Percentiles rank a stretch among this genome's conserved stretches.
Evolutionary conservation across 306 rosid genomes (phyloP).

Genomic region (Ceratonia siliqua): DNA sequence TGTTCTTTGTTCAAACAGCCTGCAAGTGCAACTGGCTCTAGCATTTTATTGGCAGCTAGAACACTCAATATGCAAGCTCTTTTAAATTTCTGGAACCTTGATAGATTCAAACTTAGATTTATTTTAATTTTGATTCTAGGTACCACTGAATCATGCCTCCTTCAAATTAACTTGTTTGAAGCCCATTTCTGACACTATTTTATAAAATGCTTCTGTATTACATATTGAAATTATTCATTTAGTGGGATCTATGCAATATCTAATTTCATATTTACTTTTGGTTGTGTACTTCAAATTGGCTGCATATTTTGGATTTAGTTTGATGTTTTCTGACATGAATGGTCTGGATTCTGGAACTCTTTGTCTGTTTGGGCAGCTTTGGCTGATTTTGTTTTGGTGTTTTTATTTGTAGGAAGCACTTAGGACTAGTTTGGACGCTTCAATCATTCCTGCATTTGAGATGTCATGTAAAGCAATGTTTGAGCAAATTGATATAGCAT

Average conservation of each 20-base stretch:
- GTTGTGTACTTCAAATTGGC: slow-evolving; percentile 11
- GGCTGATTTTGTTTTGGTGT: slow-evolving; percentile 27
- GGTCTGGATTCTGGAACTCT: slow-evolving; percentile 17
- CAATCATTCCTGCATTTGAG: slow-evolving; percentile 67
- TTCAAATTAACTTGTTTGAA: slow-evolving; percentile 6
- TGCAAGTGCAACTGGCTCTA: background rate
- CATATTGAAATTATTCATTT: slow-evolving; percentile 1
- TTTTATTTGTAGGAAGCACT: slow-evolving; percentile 61
- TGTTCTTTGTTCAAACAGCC: slow-evolving; percentile 20
- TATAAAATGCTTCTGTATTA: background rate
- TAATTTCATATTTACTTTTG: background rate
- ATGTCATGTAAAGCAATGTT: slow-evolving; percentile 68
- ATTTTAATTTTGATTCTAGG: slow-evolving; percentile 10
- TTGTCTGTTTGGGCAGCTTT: slow-evolving; percentile 20
- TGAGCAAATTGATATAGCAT: slow-evolving; percentile 63
- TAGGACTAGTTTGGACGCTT: slow-evolving; percentile 60
- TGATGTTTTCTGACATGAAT: slow-evolving; percentile 20
- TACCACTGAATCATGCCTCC: background rate
- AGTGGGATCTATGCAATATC: background rate
- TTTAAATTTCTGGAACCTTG: background rate
- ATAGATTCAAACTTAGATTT: slow-evolving; percentile 2
- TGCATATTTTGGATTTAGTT: slow-evolving; percentile 21
- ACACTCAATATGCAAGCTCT: background rate
- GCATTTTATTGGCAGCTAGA: background rate
- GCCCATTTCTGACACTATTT: slow-evolving; percentile 8